phyloP scores from a whole-genome alignment of 179 eudicot species.

The Carnegiea gigantea region DNA sequence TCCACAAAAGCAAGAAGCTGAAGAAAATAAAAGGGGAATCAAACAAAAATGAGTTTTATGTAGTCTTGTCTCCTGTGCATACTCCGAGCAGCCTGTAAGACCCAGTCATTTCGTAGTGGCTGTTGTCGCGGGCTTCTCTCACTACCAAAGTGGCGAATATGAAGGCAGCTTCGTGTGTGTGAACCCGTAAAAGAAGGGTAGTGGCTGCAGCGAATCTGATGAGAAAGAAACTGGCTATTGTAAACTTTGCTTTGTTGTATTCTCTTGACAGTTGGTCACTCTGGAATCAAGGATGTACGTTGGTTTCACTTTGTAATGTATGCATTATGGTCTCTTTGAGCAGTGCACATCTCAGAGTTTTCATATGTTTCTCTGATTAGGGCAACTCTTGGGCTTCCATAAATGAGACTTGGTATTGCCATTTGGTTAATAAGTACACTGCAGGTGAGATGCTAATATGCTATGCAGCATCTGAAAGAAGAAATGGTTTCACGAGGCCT shows the following conservation, averaged over 20 bases:
- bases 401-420: no score
- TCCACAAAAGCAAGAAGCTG: not conserved
- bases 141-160: not conserved
- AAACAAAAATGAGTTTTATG: not conserved
- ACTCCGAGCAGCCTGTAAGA: not conserved
- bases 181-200: not conserved
- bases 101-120: no score
- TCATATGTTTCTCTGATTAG: no score
- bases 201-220: not conserved
- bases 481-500: no score
- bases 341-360: not conserved
- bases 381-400: no score
- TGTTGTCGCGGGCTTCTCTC: not conserved
- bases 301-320: not conserved
- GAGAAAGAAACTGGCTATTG: not conserved
- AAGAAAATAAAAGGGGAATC: conserved; percentile 11
- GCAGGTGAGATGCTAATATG: no score
- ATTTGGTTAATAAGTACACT: no score
- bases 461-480: no score
- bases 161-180: not conserved
- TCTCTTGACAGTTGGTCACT: not conserved
- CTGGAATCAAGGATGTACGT: not conserved
- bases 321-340: not conserved
- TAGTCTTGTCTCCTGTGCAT: conserved; percentile 19
- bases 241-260: conserved; percentile 7